Evolutionary conservation across 768 basidiomycete species (phyloP), one percentile per base, ranked within the genome.

Genomic region (Xerocomus spinulosus): DNA sequence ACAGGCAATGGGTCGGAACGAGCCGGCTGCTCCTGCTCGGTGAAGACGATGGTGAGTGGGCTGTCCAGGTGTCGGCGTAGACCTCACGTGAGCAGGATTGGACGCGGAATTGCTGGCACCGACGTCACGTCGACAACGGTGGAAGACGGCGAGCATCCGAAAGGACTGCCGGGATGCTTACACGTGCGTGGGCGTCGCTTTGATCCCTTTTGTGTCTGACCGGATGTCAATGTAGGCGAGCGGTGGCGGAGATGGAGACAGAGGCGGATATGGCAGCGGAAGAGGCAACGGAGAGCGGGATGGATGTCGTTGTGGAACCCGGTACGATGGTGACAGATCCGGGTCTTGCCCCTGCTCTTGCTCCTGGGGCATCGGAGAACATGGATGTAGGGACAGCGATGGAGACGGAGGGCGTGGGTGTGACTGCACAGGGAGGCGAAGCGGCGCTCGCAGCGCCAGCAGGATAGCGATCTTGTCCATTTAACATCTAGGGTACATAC

Each of bases 1-100:
- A 14, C 48, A 89, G 87, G 87, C 76, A 80, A 68, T 85, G 77
- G 72, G 70, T 90, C 4, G 60, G 71, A 3, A 50, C 71, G 13
- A 77, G 75, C 24, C 75, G 76, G 47, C 66, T 95, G n/a, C 70
- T 77, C 38, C 56, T 81, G 47, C 70, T 95, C 3, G 85, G 85
- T 5, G 89, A 89, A 55, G 74, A 82, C 59, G 63, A 77, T 54
- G 75, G 91, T 92, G 58, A 64, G 80, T 48, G 12, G 4, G 7
- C 4, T 6, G 15, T 10, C 26, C 6, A 9, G n/a, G n/a, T n/a
- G n/a, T n/a, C n/a, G n/a, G n/a, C n/a, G n/a, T n/a, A n/a, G n/a
- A 33, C n/a, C 50, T 45, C 24, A 28, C 14, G 24, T 33, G 23
- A 30, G 44, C 45, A 91, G 89, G 63, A 4, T 57, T 91, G 40